Percentiles rank a stretch among this genome's conserved stretches.
These are phyloP conservation scores for Tuber aestivum DNA, from an alignment of 495 filamentous ascomycete species.

Conservation along the genomic window DNA sequence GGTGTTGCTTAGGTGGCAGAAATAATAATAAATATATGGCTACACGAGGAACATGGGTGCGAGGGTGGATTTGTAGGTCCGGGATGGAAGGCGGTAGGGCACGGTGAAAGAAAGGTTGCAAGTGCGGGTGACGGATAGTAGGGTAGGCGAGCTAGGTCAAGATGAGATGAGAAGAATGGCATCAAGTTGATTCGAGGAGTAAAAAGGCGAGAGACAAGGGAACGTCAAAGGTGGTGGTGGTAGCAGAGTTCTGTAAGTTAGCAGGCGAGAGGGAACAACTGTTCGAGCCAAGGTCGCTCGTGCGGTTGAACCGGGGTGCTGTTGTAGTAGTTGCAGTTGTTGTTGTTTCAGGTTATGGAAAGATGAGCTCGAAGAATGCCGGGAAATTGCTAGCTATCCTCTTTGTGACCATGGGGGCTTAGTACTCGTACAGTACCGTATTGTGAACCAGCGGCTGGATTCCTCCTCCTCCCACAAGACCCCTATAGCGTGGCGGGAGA, in stretches of 20 bases:
- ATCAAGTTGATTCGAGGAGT: neutral
- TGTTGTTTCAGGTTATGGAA: slow-evolving; percentile 15
- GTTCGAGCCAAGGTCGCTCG: slow-evolving; percentile 1
- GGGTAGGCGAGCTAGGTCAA: neutral
- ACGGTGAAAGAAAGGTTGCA: neutral
- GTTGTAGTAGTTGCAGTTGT: slow-evolving; percentile 7
- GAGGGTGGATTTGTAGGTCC: neutral
- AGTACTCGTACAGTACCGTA: too few species aligned
- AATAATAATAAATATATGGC: slow-evolving; percentile 4
- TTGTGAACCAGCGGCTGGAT: neutral
- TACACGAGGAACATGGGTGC: neutral
- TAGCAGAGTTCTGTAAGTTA: neutral
- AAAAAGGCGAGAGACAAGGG: neutral
- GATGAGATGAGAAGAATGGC: slow-evolving; percentile 2
- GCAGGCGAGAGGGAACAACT: neutral
- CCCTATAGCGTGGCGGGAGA: neutral
- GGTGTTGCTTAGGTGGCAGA: neutral
- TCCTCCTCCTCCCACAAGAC: neutral
- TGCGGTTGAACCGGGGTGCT: neutral
- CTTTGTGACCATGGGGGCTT: neutral
- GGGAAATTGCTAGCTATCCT: neutral
- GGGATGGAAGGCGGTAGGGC: neutral
- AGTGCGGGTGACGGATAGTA: neutral
- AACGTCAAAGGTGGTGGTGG: neutral
- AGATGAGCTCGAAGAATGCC: neutral